phyloP scores from a whole-genome alignment of 2,329 filamentous ascomycete species.

The Juglanconis juglandina region DNA sequence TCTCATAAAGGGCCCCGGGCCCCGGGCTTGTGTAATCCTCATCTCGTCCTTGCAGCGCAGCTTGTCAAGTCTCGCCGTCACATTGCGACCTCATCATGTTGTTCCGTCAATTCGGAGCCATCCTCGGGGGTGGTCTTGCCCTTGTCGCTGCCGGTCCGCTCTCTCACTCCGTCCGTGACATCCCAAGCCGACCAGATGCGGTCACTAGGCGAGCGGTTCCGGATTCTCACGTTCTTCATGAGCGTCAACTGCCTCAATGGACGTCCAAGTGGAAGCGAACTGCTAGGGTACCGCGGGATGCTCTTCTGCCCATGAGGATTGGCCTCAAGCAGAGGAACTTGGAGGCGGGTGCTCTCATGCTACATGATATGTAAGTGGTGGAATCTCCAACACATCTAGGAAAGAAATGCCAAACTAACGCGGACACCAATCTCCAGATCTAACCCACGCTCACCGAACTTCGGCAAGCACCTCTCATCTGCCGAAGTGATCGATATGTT shows the following conservation, averaged over 20 bases:
- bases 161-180: slow-evolving; percentile 3
- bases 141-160: slow-evolving; percentile 1
- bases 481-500: slow-evolving; percentile 37
- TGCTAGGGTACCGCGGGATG: slow-evolving; percentile 21
- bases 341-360: slow-evolving; percentile 26
- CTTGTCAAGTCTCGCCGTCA: not conserved
- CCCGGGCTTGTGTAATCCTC: not conserved
- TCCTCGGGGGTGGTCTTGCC: slow-evolving; percentile 7
- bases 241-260: slow-evolving; percentile 26
- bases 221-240: slow-evolving; percentile 26
- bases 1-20: not conserved
- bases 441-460: slow-evolving; percentile 33
- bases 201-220: slow-evolving; percentile 16
- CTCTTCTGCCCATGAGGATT: slow-evolving; percentile 31
- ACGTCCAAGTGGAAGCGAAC: slow-evolving; percentile 25
- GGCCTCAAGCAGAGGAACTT: slow-evolving; percentile 31
- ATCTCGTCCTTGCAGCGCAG: not conserved
- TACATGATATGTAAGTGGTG: slow-evolving; percentile 30
- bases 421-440: slow-evolving; percentile 24
- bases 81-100: not conserved
- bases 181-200: slow-evolving; percentile 1
- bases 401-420: not conserved
- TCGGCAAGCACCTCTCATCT: slow-evolving; percentile 37
- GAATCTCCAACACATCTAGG: not conserved
- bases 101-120: slow-evolving; percentile 1